These are phyloP conservation scores for Arabidopsis thaliana DNA, from an alignment of 345 rosid genomes.

Conservation along the genomic window DNA sequence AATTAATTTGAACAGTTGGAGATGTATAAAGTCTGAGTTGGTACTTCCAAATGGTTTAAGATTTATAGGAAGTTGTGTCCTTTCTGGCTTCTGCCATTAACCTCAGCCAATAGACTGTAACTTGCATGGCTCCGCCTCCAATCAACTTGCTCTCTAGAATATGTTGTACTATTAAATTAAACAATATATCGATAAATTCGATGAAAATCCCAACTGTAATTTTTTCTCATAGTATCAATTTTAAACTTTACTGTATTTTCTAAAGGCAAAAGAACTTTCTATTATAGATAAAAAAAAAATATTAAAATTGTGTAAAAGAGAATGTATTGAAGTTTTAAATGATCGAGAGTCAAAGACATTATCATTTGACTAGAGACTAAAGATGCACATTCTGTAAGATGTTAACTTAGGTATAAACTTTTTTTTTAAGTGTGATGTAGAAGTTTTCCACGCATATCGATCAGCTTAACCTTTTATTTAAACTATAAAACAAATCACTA, in stretches of 20 bases:
- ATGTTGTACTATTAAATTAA: not conserved
- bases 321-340: not conserved
- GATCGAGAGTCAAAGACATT: not conserved
- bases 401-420: not conserved
- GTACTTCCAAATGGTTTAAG: constrained; percentile 23
- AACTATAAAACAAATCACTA: constrained; percentile 21
- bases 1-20: not conserved
- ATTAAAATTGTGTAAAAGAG: not conserved
- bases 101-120: constrained; percentile 23
- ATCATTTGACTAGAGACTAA: not conserved
- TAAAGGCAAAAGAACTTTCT: not conserved
- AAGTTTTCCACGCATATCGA: not conserved
- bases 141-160: constrained; percentile 32
- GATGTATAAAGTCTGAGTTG: constrained; percentile 10
- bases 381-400: not conserved
- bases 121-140: constrained; percentile 26
- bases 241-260: too few species aligned
- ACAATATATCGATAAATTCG: not conserved
- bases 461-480: constrained; percentile 6
- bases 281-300: not conserved
- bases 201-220: not conserved
- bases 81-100: constrained; percentile 1
- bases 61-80: constrained; percentile 31
- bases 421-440: not conserved
- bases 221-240: not conserved